Evolutionary conservation across 2,329 filamentous ascomycete species (phyloP).

Genomic region (Aspergillus nomiae): DNA sequence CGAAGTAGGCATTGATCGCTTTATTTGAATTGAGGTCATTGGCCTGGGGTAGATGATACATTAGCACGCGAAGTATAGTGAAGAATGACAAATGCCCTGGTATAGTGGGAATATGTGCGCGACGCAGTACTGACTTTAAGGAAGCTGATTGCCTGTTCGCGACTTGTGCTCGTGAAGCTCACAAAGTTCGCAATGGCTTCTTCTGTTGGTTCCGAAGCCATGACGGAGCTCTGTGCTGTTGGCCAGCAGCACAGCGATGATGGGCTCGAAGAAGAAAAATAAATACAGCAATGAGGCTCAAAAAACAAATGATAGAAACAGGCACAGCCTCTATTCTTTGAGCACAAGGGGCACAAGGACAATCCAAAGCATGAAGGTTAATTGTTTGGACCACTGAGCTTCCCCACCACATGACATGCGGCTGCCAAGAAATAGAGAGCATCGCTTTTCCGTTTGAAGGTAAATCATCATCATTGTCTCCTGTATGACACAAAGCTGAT

Average conservation of each 20-base stretch:
- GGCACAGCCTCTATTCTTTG: neutral
- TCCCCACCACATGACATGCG: conserved; percentile 25
- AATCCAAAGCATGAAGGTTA: neutral
- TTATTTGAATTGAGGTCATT: conserved; percentile 47
- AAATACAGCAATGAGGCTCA: neutral
- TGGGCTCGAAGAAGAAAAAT: neutral
- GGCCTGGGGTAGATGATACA: conserved; percentile 33
- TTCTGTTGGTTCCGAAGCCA: conserved; percentile 43
- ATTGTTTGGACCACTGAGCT: conserved; percentile 11
- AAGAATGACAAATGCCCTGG: neutral
- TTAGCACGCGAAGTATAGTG: conserved; percentile 15
- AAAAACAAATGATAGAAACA: too few species aligned
- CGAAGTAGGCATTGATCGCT: conserved; percentile 52
- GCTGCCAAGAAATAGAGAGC: conserved; percentile 13
- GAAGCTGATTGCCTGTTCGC: conserved; percentile 43
- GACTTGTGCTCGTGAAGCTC: conserved; percentile 42
- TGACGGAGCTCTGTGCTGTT: conserved; percentile 16
- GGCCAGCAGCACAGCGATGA: neutral
- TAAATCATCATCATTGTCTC: neutral
- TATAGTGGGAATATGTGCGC: neutral
- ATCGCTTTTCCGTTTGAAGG: neutral
- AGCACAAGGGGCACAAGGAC: neutral
- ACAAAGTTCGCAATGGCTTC: conserved; percentile 45
- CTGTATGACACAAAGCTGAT: neutral
- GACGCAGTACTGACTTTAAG: conserved; percentile 36